Percentiles rank a stretch among this genome's conserved stretches.
phyloP scores from a whole-genome alignment of 2,329 filamentous ascomycete species.

The Ambrosiella beaveri region DNA sequence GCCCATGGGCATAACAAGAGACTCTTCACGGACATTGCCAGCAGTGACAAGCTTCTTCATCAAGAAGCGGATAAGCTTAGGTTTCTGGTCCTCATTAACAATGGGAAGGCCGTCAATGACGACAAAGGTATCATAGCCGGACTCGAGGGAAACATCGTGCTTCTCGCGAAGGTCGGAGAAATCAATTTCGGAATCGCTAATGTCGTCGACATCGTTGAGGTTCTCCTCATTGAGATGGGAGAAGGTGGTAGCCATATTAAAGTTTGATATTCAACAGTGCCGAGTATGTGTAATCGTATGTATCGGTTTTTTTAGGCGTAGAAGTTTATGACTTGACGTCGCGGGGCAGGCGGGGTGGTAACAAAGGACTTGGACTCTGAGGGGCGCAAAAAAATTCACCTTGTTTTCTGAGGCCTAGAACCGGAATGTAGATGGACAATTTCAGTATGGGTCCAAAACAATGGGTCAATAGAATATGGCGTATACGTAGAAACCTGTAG shows the following conservation, averaged over 20 bases:
- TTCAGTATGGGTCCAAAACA: not conserved
- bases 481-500: not conserved
- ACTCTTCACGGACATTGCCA: slow-evolving; percentile 70
- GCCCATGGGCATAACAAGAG: slow-evolving; percentile 84
- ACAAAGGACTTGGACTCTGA: slow-evolving; percentile 3
- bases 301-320: slow-evolving; percentile 6
- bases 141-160: slow-evolving; percentile 89
- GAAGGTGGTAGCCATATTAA: slow-evolving; percentile 84
- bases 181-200: slow-evolving; percentile 86
- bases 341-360: slow-evolving; percentile 10
- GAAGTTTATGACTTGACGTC: slow-evolving; percentile 1
- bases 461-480: not conserved
- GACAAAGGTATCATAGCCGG: slow-evolving; percentile 90
- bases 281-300: slow-evolving; percentile 5
- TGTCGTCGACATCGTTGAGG: slow-evolving; percentile 58
- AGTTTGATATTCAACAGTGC: slow-evolving; percentile 7
- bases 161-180: slow-evolving; percentile 87
- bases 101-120: slow-evolving; percentile 86
- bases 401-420: not conserved
- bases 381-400: slow-evolving; percentile 1
- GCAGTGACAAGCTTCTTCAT: slow-evolving; percentile 79
- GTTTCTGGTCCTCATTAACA: slow-evolving; percentile 77
- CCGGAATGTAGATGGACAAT: not conserved
- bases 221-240: slow-evolving; percentile 84
- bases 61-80: slow-evolving; percentile 91